phyloP scores from a whole-genome alignment of 345 rosid genomes.

The Stellera chamaejasme region DNA sequence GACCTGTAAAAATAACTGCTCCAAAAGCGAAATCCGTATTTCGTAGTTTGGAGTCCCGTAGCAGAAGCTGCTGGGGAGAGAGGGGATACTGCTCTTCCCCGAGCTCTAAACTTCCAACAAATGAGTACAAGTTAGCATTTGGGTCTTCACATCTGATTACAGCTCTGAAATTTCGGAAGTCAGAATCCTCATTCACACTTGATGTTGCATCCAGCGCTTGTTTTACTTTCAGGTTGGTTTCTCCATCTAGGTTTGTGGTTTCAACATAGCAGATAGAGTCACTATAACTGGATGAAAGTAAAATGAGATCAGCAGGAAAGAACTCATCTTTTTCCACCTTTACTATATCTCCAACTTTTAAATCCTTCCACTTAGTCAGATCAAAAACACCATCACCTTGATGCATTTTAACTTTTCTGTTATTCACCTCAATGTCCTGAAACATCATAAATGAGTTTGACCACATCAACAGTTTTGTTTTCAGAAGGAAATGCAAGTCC shows the following conservation, averaged over 20 bases:
- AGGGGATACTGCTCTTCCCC: slow-evolving; percentile 66
- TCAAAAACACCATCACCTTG: slow-evolving; percentile 54
- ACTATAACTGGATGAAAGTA: slow-evolving; percentile 78
- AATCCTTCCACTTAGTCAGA: slow-evolving; percentile 59
- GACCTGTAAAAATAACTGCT: slow-evolving; percentile 81
- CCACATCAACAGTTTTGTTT: not conserved
- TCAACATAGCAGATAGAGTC: slow-evolving; percentile 95
- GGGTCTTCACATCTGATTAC: slow-evolving; percentile 88
- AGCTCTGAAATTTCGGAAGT: slow-evolving; percentile 56
- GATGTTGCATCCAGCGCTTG: slow-evolving; percentile 66
- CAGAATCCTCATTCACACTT: slow-evolving; percentile 49
- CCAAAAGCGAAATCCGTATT: slow-evolving; percentile 85
- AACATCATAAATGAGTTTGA: not conserved
- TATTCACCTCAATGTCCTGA: slow-evolving; percentile 74
- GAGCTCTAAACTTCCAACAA: slow-evolving; percentile 62
- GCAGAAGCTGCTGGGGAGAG: slow-evolving; percentile 85
- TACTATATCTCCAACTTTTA: slow-evolving; percentile 82
- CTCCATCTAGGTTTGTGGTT: slow-evolving; percentile 93
- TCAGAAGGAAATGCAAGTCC: not conserved
- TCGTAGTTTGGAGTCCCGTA: slow-evolving; percentile 80
- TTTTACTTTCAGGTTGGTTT: slow-evolving; percentile 85
- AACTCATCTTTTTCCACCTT: slow-evolving; percentile 92
- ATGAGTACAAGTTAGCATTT: slow-evolving; percentile 79
- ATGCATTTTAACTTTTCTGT: slow-evolving; percentile 62
- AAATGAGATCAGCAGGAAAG: slow-evolving; percentile 91